phyloP scores from a whole-genome alignment of 2,329 filamentous ascomycete genomes.

The Pseudogymnoascus sp. region DNA sequence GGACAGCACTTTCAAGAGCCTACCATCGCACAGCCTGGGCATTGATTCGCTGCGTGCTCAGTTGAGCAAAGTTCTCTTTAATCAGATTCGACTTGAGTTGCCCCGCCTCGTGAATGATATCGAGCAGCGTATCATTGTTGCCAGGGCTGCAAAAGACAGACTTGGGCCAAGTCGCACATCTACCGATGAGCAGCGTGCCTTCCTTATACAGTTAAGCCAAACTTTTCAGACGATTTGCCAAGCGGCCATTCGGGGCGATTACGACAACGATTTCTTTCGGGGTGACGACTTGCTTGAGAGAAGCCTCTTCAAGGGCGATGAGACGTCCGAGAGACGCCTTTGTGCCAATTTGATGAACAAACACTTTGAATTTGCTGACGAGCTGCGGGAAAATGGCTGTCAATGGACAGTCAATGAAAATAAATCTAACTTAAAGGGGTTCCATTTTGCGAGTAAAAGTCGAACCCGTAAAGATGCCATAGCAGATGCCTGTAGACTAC shows the following conservation, averaged over 20 bases:
- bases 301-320: background rate
- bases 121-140: conserved; percentile 1
- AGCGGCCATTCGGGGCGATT: conserved; percentile 17
- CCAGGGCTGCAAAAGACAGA: conserved; percentile 2
- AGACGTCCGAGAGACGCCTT: conserved; percentile 13
- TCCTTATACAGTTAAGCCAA: conserved; percentile 14
- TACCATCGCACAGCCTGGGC: conserved; percentile 21
- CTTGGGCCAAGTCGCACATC: conserved; percentile 10
- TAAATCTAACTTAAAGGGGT: background rate
- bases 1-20: conserved; percentile 23
- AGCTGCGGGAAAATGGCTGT: conserved; percentile 8
- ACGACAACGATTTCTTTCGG: conserved; percentile 18
- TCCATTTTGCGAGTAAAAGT: background rate
- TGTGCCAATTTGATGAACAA: conserved; percentile 17
- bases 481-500: conserved; percentile 13
- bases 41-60: conserved; percentile 40
- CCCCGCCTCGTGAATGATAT: conserved; percentile 18
- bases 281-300: background rate
- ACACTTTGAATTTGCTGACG: conserved; percentile 15
- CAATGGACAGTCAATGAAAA: conserved; percentile 14
- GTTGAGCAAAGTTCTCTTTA: conserved; percentile 32
- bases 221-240: conserved; percentile 15
- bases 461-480: conserved; percentile 17
- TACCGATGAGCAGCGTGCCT: background rate
- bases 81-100: conserved; percentile 16